Percentiles rank a stretch among this genome's conserved stretches.
Conservation (phyloP, 2,329 filamentous ascomycete species). For the Alternaria infectoria region DNA sequence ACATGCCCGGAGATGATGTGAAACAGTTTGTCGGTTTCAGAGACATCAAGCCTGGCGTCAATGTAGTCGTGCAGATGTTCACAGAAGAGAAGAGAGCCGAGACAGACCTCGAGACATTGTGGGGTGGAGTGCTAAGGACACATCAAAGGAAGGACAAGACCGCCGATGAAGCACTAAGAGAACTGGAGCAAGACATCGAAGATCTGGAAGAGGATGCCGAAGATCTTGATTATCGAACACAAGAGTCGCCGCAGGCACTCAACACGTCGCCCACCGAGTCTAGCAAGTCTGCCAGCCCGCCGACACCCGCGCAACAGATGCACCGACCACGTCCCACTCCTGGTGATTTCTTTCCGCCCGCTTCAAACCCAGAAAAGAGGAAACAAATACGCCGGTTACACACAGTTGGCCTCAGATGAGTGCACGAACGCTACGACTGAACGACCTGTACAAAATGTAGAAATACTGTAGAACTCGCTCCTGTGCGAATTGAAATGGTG, state of each 20-base stretch:
- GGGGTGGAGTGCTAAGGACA: slow-evolving; percentile 58
- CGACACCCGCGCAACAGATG: slow-evolving; percentile 22
- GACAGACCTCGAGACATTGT: slow-evolving; percentile 70
- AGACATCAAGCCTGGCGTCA: slow-evolving; percentile 60
- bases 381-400: slow-evolving; percentile 37
- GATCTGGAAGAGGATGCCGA: slow-evolving; percentile 26
- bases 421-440: not conserved
- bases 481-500: not conserved
- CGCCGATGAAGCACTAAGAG: slow-evolving; percentile 36
- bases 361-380: slow-evolving; percentile 9
- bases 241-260: not conserved
- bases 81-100: slow-evolving; percentile 73
- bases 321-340: slow-evolving; percentile 24
- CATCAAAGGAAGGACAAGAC: slow-evolving; percentile 47
- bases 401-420: slow-evolving; percentile 9
- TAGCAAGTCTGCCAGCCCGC: not conserved
- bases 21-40: slow-evolving; percentile 81
- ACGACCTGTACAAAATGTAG: not conserved
- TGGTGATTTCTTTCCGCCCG: slow-evolving; percentile 38
- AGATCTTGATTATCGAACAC: slow-evolving; percentile 10
- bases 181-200: slow-evolving; percentile 29
- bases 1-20: slow-evolving; percentile 37
- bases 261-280: not conserved
- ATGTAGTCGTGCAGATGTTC: slow-evolving; percentile 74
- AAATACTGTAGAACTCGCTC: not conserved